Evolutionary conservation across 257 asterid species (phyloP), one percentile per base, ranked within the genome.

Genomic region (Nicotiana tomentosiformis): DNA sequence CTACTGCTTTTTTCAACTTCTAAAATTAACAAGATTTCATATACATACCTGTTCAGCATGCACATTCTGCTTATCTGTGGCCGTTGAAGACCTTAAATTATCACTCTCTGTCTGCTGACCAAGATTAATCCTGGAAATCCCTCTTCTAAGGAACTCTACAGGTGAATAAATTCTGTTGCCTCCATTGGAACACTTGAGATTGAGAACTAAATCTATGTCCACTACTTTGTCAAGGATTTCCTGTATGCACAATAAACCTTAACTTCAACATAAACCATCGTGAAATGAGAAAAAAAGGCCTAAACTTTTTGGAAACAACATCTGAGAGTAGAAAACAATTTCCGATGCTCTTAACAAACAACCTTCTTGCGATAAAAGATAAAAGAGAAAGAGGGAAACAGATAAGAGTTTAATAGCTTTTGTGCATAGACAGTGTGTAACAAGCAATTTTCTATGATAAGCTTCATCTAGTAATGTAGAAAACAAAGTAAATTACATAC

Each of bases 191-290:
- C 90, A 86, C 87, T 90, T 94, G 6, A 96, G 94, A 88, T 96
- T 96, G 88, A 96, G 86, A 68, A 96, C 26, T 84, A 96, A 81
- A 80, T 96, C 98, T 67, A 96, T 87, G 14, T 93, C 98, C 58
- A 94, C 90, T 80, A 92, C 86, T 86, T 89, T 88, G 87, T 96
- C 98, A 58, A 96, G 88, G 85, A 92, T 91, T 85, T 96, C 97
- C 99, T 96, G 93, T 6, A 82, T 81, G 57, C 10, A 70, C 39
- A 77, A 74, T 32, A 83, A 80, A 29, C 30, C 30, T 29, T 29
- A 29, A 29, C 30, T 29, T 29, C 30, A 29, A 29, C 30, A 29
- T 29, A 29, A 29, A 29, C 30, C 30, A 29, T 29, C 30, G 30
- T 29, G 30, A 29, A 29, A 29, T 29, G 30, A 29, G 2, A 29